Evolutionary conservation across 2,329 filamentous ascomycete species (phyloP).

Genomic region (Aspergillus brasiliensis): DNA sequence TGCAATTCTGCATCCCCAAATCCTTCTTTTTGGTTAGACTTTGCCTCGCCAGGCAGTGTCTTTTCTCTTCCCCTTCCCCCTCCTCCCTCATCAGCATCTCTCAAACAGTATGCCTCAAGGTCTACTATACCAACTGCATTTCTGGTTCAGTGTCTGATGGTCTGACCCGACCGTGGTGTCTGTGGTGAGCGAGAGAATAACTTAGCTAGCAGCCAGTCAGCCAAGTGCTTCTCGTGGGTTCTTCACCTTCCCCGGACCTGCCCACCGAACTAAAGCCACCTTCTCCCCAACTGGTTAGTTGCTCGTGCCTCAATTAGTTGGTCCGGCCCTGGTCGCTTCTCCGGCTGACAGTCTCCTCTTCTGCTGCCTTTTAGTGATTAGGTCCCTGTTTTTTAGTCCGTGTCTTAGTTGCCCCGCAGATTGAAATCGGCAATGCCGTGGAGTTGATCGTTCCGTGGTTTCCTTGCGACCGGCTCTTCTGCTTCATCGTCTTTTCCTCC

Average conservation of each 20-base stretch:
- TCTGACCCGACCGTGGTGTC: neutral
- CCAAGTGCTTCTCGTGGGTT: neutral
- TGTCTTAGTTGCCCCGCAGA: constrained; percentile 3
- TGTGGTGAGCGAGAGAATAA: neutral
- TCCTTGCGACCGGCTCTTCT: neutral
- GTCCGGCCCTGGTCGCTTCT: neutral
- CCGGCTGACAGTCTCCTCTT: neutral
- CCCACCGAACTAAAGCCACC: neutral
- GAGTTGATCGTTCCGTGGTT: neutral
- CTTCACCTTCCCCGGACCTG: neutral
- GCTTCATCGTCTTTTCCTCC: neutral
- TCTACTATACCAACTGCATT: neutral
- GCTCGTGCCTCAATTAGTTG: neutral
- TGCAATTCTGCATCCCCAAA: neutral
- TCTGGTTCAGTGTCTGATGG: neutral
- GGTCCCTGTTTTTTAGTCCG: neutral
- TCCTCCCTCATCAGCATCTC: neutral
- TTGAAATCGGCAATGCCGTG: constrained; percentile 1
- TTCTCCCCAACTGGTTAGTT: neutral
- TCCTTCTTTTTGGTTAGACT: neutral
- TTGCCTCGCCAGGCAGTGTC: neutral
- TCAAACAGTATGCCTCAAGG: neutral
- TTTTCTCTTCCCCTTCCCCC: neutral
- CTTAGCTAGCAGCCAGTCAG: too few species aligned
- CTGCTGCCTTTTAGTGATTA: neutral